Evolutionary conservation across 352 stramenopile species (phyloP).

Genomic region (Thalassiosira livingstoniorum): DNA sequence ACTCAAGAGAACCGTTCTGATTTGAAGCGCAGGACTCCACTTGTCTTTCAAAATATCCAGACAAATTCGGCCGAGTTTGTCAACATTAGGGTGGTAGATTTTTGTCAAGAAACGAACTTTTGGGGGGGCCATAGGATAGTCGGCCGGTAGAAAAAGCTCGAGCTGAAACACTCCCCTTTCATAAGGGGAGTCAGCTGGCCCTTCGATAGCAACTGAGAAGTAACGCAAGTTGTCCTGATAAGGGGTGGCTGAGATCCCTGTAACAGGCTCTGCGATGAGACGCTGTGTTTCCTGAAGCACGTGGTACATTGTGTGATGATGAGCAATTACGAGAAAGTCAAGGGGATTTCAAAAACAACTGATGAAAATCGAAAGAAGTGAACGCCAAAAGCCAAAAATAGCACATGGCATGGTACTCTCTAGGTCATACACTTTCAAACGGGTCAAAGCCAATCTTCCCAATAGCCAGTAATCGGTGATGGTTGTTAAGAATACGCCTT

Average conservation of each 20-base stretch:
- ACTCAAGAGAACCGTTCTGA: conserved; percentile 96
- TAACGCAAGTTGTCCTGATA: conserved; percentile 98
- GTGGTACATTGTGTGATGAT: not conserved
- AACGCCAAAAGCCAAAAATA: not conserved
- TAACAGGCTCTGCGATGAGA: conserved; percentile 93
- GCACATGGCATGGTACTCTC: not conserved
- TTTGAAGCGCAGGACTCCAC: conserved; percentile 98
- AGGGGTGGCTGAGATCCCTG: conserved; percentile 95
- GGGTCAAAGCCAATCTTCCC: not conserved
- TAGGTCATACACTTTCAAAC: not conserved
- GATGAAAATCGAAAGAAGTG: not conserved
- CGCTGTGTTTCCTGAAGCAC: conserved; percentile 92
- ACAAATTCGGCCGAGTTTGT: conserved; percentile 97
- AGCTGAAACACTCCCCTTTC: conserved; percentile 90
- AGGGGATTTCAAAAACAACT: not conserved
- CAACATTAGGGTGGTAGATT: conserved; percentile 99
- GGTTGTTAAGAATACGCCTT: too few relatives aligned
- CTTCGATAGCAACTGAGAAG: conserved; percentile 97
- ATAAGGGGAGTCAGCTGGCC: conserved; percentile 95
- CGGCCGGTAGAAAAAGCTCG: conserved; percentile 96
- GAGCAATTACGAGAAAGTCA: not conserved
- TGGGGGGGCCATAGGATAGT: conserved; percentile 98
- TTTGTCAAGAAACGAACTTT: conserved; percentile 97
- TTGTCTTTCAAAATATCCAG: conserved; percentile 99
- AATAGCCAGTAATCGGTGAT: too few relatives aligned